Conservation (phyloP, 176 grass and related monocot genomes). For the Eremochloa ophiuroides region DNA sequence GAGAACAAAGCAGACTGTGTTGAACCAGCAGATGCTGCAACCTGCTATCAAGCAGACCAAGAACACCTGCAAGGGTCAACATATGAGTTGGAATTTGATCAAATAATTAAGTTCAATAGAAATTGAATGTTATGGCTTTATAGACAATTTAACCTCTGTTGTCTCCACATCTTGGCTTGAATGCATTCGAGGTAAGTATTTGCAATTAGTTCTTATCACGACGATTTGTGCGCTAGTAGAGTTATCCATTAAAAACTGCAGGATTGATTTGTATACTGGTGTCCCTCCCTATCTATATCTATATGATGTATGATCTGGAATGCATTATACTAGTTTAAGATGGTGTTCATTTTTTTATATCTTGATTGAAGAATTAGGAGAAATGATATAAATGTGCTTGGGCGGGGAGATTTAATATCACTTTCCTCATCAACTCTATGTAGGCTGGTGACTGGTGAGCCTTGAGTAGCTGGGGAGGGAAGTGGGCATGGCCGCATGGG, state of each 20-base stretch:
- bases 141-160: neutral
- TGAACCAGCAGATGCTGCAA: conserved; percentile 98
- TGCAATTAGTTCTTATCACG: neutral
- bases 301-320: no score
- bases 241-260: no score
- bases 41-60: conserved; percentile 75
- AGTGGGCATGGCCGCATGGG: no score
- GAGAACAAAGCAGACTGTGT: conserved; percentile 93
- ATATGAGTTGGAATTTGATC: neutral
- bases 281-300: no score
- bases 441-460: no score
- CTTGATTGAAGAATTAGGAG: no score
- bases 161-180: neutral
- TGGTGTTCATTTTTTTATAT: no score
- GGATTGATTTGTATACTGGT: no score
- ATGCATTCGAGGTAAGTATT: neutral
- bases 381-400: no score
- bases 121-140: neutral
- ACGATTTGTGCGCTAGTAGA: neutral
- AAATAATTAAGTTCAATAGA: neutral
- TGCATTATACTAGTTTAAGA: no score
- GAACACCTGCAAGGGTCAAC: conserved; percentile 53
- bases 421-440: no score
- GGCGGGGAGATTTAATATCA: neutral
- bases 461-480: neutral